Evolutionary conservation across 441 rosid species (phyloP), one percentile per base, ranked within the genome.

Genomic region (Gossypium gossypioides): DNA sequence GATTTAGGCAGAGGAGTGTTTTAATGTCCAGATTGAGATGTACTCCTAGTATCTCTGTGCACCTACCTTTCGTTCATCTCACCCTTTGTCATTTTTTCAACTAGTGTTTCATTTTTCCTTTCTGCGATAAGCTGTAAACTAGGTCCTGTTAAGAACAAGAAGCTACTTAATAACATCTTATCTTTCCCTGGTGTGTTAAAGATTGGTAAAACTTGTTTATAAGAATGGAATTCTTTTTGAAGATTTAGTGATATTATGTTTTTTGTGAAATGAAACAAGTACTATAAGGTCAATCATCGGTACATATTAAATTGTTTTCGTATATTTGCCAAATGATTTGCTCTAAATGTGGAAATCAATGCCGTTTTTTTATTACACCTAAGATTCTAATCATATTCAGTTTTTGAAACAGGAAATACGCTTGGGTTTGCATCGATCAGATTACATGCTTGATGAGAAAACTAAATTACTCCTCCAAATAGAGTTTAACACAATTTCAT

Each of bases 361-460:
- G 10, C 22, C 37, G 60, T 81, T 18, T 19, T 21, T 55, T 72
- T 34, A 19, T 64, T 46, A 34, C 67, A 19, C 29, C 46, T 50
- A 60, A 27, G 42, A 68, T 69, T 21, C 68, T 71, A 57, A 65
- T 77, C 15, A 21, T 69, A 2, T 77, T 64, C 75, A 57, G 64
- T 75, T 65, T 67, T 24, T 77, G 6, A 63, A 76, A 18, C 87
- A 92, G 99, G 98, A 93, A 50, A 93, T 96, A 77, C 91, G 96
- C 52, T 63, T 96, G 79, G 99, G 98, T 19, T 86, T 96, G 72
- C 97, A 93, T 80, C 97, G 97, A 68, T 93, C 96, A 9, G 99
- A 96, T 82, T 96, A 96, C 79, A 96, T 90, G 99, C 97, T 96
- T 74, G 98, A 93, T 75, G 91, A 85, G 76, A 84, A 96, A 84